Evolutionary conservation across 345 rosid genomes (phyloP).

Genomic region (Rhodomyrtus tomentosa): DNA sequence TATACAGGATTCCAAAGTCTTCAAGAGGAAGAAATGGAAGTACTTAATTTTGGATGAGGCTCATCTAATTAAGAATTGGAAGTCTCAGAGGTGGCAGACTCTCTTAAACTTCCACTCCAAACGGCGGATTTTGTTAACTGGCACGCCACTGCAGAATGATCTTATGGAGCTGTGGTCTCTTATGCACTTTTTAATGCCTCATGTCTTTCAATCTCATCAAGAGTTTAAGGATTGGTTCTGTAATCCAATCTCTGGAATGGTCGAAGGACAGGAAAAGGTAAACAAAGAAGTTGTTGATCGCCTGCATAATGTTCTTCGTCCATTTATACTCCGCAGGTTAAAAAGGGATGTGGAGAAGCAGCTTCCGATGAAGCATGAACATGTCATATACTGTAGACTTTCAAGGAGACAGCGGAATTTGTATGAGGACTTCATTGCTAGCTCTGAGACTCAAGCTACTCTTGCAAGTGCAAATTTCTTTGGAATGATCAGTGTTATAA

Average conservation of each 20-base stretch:
- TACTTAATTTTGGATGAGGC: constrained; percentile 99
- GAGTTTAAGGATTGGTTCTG: constrained; percentile 99
- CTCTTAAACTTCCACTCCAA: constrained; percentile 96
- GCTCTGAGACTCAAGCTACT: constrained; percentile 97
- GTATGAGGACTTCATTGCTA: constrained; percentile 98
- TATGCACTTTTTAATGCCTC: constrained; percentile 99
- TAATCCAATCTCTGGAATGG: constrained; percentile 99
- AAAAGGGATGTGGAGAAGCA: constrained; percentile 99
- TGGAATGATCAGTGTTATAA: constrained; percentile 98
- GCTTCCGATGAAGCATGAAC: constrained; percentile 88
- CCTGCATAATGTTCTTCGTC: constrained; percentile 98
- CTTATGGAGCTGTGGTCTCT: constrained; percentile 99
- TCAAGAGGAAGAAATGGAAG: constrained; percentile 99
- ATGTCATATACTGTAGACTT: constrained; percentile 86
- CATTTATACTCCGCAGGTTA: constrained; percentile 88
- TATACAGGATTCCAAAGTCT: constrained; percentile 91
- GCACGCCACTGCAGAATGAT: constrained; percentile 98
- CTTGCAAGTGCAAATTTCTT: constrained; percentile 89
- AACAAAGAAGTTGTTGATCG: constrained; percentile 98
- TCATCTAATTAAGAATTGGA: constrained; percentile 99
- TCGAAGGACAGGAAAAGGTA: constrained; percentile 95
- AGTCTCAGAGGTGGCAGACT: constrained; percentile 99
- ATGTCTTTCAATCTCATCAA: constrained; percentile 97
- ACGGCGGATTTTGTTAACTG: constrained; percentile 89
- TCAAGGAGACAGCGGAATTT: constrained; percentile 96